Evolutionary conservation across 805 yeast genomes (phyloP), one percentile per base, ranked within the genome.

Genomic region (Saturnispora sekii): DNA sequence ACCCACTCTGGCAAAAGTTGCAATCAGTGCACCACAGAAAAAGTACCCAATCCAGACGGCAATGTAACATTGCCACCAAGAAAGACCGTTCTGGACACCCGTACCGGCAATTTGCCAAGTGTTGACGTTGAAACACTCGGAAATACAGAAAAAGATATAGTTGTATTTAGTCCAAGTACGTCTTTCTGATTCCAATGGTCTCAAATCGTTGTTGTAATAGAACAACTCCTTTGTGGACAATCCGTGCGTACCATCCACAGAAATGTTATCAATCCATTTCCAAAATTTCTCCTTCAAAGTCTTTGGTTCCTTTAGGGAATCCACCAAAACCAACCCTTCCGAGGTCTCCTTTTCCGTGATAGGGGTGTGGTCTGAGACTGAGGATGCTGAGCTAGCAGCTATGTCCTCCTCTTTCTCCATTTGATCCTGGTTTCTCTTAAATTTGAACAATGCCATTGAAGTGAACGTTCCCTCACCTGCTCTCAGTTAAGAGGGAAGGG

Each of bases 171-270:
- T 58, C 65, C 65, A 65, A 0, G 65, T 62, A 44, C 65, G 53
- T 37, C 65, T 54, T 5, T 52, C 51, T 10, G 39, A 48, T 5
- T 59, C 57, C 9, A 61, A 56, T 8, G 68, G 67, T 29, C 61
- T 59, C 30, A 64, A 45, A 49, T 65, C 69, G 38, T 63, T 54
- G 44, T 64, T 64, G 17, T 46, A 46, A 35, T 87, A 69, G 54
- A 83, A 87, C 50, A 81, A 68, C 54, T 84, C 85, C 3, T 75
- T 52, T 3, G 76, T 51, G 0, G 83, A 64, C 35, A 81, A 51
- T 5, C 55, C 58, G 26, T 61, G 35, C 1, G 59, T 58, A 15
- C 61, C 64, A 4, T 59, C 56, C 35, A 62, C 51, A 9, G 40
- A 38, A 16, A 43, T 16, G 14, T 3, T 26, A 6, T 43, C 33